Evolutionary conservation across 352 stramenopile genomes (phyloP).

Genomic region (Pythium chondricola): DNA sequence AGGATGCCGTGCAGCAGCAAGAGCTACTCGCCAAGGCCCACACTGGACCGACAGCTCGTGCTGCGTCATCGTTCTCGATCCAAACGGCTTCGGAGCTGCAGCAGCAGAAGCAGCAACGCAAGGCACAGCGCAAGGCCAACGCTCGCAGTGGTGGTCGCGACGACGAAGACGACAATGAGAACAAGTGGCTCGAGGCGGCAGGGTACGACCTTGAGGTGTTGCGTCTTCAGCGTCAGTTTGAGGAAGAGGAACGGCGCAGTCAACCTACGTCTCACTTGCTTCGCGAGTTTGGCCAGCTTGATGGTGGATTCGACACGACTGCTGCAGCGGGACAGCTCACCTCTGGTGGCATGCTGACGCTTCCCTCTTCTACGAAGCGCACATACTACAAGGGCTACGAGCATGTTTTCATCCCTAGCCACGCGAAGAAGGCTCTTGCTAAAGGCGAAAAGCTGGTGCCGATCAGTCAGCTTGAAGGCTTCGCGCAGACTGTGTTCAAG

Average conservation of each 20-base stretch:
- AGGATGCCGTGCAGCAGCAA: conserved; percentile 38
- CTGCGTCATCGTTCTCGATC: conserved; percentile 47
- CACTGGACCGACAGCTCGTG: too few relatives aligned
- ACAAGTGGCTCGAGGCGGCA: conserved; percentile 70
- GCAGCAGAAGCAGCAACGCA: conserved; percentile 53
- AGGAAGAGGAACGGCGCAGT: conserved; percentile 48
- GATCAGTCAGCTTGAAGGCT: conserved; percentile 58
- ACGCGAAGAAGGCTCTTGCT: conserved; percentile 49
- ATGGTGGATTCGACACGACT: conserved; percentile 67
- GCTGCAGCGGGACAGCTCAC: conserved; percentile 57
- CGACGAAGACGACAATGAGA: conserved; percentile 22
- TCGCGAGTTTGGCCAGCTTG: conserved; percentile 60
- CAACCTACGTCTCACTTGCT: conserved; percentile 69
- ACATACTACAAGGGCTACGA: conserved; percentile 81
- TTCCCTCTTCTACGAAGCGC: conserved; percentile 59
- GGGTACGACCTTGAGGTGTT: conserved; percentile 79
- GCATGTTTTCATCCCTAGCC: conserved; percentile 74
- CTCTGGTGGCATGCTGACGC: conserved; percentile 39
- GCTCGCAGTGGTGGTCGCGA: conserved; percentile 7
- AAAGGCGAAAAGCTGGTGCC: conserved; percentile 55
- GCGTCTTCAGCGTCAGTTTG: conserved; percentile 61
- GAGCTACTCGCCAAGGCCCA: conserved; percentile 25
- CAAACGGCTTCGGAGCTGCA: conserved; percentile 58
- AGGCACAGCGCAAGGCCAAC: conserved; percentile 32
- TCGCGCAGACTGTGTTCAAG: conserved; percentile 73